Evolutionary conservation across 352 stramenopile species (phyloP), one percentile per base, ranked within the genome.

Genomic region (Phytophthora meadii): DNA sequence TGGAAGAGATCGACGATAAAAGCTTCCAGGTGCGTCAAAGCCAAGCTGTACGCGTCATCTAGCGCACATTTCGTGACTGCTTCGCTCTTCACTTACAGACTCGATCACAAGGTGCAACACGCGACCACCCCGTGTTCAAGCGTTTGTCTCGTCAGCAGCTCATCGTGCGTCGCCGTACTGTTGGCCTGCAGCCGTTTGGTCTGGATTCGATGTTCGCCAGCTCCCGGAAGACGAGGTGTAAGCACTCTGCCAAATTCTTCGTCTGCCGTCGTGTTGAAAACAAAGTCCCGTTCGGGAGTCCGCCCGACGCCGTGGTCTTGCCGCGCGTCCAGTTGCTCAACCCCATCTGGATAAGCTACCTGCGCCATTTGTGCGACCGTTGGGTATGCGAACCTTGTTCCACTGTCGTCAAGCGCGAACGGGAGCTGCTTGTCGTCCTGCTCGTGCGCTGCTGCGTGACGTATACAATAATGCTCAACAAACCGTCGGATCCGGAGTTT

Each of bases 81-180:
- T 78, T 68, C 22, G 57, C 72, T 1, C 52, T 74, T 9, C 70
- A 75, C 36, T 62, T 87, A 41, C 54, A 72, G 6, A 63, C 44
- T 14, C 65, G 79, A 37, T 39, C 52, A 34, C 47, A 54, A 24
- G 74, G 79, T 15, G 65, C 59, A 2, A 30, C 52, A 5, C 54
- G 65, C n/a, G 80, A 89, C 34, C 80, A 89, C 62, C 63, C 76
- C 7, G 70, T 89, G 8, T 89, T 87, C 73, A 76, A 74, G 65
- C 76, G 80, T 12, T 66, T 87, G 22, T 75, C 73, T 4, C 70
- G 77, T 2, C 75, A 87, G 64, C 80, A 87, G 46, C 60, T 87
- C 14, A 70, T 85, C 52, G 57, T 73, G n/a, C 76, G 80, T 7
- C 73, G 80, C 8, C 77, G 74, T 34, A 81, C 59, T 57, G 70